These are phyloP conservation scores for Candida khao-thaluensis DNA, from an alignment of 805 yeast species.

Conservation along the genomic window DNA sequence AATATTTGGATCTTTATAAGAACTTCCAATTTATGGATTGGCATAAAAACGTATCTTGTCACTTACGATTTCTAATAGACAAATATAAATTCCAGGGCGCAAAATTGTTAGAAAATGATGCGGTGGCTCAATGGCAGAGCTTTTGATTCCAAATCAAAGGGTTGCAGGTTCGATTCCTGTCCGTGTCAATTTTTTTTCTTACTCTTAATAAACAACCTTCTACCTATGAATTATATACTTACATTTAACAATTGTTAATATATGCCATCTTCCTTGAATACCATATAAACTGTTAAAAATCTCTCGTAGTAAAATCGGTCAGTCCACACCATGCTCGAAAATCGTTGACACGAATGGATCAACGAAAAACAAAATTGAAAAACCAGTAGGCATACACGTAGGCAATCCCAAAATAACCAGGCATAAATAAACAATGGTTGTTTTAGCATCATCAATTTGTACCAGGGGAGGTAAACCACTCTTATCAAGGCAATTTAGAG, in stretches of 20 bases:
- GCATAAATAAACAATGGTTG: conserved; percentile 50
- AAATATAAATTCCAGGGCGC: too few relatives aligned
- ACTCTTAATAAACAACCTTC: too few relatives aligned
- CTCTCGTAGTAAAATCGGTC: neutral
- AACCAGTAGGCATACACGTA: neutral
- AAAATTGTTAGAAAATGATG: too few relatives aligned
- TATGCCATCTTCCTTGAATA: too few relatives aligned
- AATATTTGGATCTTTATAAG: too few relatives aligned
- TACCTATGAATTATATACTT: too few relatives aligned
- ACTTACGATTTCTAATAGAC: too few relatives aligned
- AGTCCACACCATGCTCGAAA: conserved; percentile 1
- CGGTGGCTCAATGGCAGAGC: conserved; percentile 45
- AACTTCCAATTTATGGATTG: too few relatives aligned
- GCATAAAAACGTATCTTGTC: too few relatives aligned
- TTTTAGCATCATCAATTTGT: conserved; percentile 91
- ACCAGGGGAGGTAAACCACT: conserved; percentile 92
- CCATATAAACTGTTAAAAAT: too few relatives aligned
- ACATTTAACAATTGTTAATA: too few relatives aligned
- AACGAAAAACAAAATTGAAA: conserved; percentile 7
- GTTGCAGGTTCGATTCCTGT: conserved; percentile 88
- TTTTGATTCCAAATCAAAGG: conserved; percentile 61
- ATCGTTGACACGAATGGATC: conserved; percentile 10
- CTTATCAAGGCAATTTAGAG: conserved; percentile 88
- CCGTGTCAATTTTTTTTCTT: conserved; percentile 45
- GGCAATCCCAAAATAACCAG: neutral